Evolutionary conservation across 371 early-diverging fungal species (phyloP).

Genomic region (Lichtheimia ramosa): DNA sequence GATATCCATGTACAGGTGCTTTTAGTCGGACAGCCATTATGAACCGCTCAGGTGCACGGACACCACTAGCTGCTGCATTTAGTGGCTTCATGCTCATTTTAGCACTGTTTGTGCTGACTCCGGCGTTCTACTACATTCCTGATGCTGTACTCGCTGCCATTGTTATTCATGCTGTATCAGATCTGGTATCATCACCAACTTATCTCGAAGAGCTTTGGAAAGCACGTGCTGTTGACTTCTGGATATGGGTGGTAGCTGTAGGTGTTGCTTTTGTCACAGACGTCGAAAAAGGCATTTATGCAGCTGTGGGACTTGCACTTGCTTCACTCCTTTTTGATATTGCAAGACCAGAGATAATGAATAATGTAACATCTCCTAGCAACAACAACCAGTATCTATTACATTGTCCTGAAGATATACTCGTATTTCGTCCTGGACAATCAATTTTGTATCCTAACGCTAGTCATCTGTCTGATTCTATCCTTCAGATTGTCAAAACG

Average conservation of each 20-base stretch:
- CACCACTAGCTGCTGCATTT: conserved; percentile 79
- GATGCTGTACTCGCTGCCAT: conserved; percentile 75
- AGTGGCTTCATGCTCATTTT: conserved; percentile 77
- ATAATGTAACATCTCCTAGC: background rate
- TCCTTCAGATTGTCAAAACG: conserved; percentile 7
- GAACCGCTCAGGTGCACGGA: conserved; percentile 73
- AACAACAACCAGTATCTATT: conserved; percentile 6
- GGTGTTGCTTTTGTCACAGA: conserved; percentile 66
- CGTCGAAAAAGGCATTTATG: conserved; percentile 71
- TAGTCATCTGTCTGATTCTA: conserved; percentile 13
- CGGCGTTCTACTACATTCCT: conserved; percentile 85
- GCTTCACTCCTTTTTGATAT: conserved; percentile 64
- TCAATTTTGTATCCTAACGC: conserved; percentile 25
- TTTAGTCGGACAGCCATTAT: conserved; percentile 71
- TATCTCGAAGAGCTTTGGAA: conserved; percentile 31
- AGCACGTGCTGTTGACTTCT: conserved; percentile 53
- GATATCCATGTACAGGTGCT: conserved; percentile 46
- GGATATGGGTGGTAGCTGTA: conserved; percentile 50
- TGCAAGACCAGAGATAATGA: conserved; percentile 65
- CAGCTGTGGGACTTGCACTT: conserved; percentile 63
- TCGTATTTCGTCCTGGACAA: conserved; percentile 15
- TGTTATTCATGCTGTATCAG: conserved; percentile 73
- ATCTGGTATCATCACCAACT: conserved; percentile 46
- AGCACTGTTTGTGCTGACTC: conserved; percentile 76
- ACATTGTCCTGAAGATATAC: conserved; percentile 13